Conservation (phyloP, 306 rosid genomes). For the Bauhinia variegata region DNA sequence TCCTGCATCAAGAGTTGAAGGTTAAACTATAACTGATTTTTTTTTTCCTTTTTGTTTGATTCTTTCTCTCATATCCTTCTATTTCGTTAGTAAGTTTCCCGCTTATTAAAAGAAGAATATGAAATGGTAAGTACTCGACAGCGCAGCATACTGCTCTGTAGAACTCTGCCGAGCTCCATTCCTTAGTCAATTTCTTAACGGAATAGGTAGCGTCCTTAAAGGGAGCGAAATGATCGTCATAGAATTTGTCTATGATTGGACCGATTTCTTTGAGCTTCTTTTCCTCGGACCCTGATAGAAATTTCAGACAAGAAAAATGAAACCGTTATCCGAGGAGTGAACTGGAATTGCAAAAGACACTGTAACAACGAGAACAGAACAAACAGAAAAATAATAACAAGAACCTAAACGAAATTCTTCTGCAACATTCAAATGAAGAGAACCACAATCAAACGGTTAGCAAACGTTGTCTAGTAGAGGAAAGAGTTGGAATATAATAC, state of each 20-base stretch:
- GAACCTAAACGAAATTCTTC: no score
- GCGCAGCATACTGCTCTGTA: slow-evolving; percentile 50
- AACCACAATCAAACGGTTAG: no score
- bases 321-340: background rate
- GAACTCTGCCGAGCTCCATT: slow-evolving; percentile 22
- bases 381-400: slow-evolving; percentile 9
- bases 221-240: background rate
- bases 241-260: slow-evolving; percentile 28
- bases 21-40: background rate
- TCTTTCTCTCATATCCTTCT: no score
- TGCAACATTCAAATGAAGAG: no score
- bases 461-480: background rate
- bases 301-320: background rate
- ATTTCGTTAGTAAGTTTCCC: no score
- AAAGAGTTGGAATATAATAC: slow-evolving; percentile 24
- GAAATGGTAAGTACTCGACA: slow-evolving; percentile 53
- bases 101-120: no score
- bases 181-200: no score
- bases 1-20: slow-evolving; percentile 25
- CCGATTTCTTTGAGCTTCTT: slow-evolving; percentile 40
- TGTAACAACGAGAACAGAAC: background rate
- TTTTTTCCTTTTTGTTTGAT: no score
- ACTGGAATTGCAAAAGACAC: background rate
- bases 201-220: no score
- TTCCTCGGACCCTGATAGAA: slow-evolving; percentile 49